Evolutionary conservation across 163 green algal species (phyloP), one percentile per base, ranked within the genome.

Genomic region (Volvox carteri): DNA sequence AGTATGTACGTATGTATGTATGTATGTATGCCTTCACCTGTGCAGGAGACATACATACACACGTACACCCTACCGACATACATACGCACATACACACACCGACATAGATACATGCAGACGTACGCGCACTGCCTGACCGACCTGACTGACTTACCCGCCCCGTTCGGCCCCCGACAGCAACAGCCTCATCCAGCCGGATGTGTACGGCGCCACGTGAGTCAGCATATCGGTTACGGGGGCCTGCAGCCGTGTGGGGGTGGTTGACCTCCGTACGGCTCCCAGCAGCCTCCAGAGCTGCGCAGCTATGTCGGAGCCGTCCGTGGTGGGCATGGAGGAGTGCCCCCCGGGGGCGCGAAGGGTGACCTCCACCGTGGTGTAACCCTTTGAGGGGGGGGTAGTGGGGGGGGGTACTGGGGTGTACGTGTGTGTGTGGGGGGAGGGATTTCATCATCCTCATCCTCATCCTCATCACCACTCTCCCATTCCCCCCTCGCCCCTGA

Each of bases 281-380:
- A 72, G 21, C 35, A 93, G 65, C 2, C 89, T 75, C 28, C 56
- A 86, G 14, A 74, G n/a, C 75, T 87, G 86, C 2, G 54, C 58
- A 16, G 23, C 33, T 18, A 91, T n/a, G 42, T 58, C n/a, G n/a
- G 72, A 84, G 19, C 85, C 91, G 85, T 92, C 88, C 0, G 73
- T 56, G 28, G 92, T 90, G 11, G 92, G 92, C 73, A 91, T 92
- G 37, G 77, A 89, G 48, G 92, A 80, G 80, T 95, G 92, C 39
- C 92, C 92, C 30, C 92, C 92, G 4, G 37, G 9, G 11, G 77
- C 65, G 39, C 56, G 84, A 7, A 90, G 46, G 1, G 33, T 56
- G 28, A 90, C 72, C 18, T 54, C 4, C 5, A 90, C 0, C 21
- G 21, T 84, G 54, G 9, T 14, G 72, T 41, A 77, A 72, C 84